Conservation (phyloP, 345 rosid genomes). For the Populus alba region DNA sequence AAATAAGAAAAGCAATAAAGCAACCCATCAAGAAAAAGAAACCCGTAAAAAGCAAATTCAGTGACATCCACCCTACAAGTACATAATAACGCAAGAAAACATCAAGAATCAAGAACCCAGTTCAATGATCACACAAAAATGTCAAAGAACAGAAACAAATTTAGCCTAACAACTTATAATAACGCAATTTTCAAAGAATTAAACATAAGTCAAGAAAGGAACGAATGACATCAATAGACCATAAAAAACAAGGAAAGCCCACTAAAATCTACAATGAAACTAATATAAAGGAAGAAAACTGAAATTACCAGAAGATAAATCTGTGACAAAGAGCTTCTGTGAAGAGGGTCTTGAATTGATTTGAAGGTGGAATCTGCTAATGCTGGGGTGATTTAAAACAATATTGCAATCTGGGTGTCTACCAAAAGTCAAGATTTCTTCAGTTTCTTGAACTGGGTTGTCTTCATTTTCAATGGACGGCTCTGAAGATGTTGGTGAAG, state of each 20-base stretch:
- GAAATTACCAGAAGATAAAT: constrained; percentile 66
- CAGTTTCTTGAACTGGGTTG: constrained; percentile 28
- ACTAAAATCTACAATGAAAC: not conserved
- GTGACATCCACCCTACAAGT: not conserved
- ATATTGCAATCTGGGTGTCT: constrained; percentile 84
- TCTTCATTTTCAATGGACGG: constrained; percentile 14
- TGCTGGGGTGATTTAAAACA: constrained; percentile 76
- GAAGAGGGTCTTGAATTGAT: constrained; percentile 49
- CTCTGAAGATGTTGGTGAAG: not conserved
- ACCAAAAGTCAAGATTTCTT: constrained; percentile 66
- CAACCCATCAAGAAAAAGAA: not conserved
- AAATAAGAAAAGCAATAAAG: not conserved
- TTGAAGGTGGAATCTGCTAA: constrained; percentile 88
- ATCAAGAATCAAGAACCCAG: not conserved
- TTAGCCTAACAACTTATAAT: not conserved
- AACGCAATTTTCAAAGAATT: not conserved
- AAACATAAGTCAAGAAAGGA: not conserved
- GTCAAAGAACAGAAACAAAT: not conserved
- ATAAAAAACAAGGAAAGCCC: not conserved
- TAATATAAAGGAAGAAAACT: not conserved
- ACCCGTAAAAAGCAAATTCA: not conserved
- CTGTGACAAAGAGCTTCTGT: constrained; percentile 65
- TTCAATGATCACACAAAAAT: not conserved
- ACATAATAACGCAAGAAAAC: not conserved
- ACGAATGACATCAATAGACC: not conserved